These are phyloP conservation scores for Psilocybe sp. DNA, from an alignment of 768 basidiomycete genomes.

Conservation along the genomic window DNA sequence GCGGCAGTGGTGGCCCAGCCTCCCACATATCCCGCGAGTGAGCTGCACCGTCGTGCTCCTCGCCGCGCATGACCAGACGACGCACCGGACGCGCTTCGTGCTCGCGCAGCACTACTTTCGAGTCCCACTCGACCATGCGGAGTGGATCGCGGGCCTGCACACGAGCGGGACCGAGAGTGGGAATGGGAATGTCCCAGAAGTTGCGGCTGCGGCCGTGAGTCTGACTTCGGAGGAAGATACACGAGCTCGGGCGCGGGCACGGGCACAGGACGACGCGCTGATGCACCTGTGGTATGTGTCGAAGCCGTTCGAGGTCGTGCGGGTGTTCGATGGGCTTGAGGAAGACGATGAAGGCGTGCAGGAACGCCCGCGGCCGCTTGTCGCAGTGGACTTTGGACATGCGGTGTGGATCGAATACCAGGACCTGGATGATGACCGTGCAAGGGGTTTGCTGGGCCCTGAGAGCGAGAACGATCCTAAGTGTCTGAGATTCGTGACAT, in stretches of 20 bases:
- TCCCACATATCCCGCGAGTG: constrained; percentile 59
- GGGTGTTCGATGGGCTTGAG: constrained; percentile 50
- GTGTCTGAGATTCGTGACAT: constrained; percentile 67
- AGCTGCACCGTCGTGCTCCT: constrained; percentile 74
- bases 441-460: constrained; percentile 18
- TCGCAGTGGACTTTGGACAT: constrained; percentile 87
- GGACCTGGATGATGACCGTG: constrained; percentile 12
- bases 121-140: constrained; percentile 49
- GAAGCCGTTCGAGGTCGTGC: constrained; percentile 69
- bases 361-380: constrained; percentile 62
- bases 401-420: constrained; percentile 77
- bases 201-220: neutral
- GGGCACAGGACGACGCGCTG: constrained; percentile 49
- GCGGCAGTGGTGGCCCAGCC: constrained; percentile 77
- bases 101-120: constrained; percentile 76
- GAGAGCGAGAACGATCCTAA: constrained; percentile 36
- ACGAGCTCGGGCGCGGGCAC: neutral
- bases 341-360: constrained; percentile 34
- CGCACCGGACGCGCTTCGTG: constrained; percentile 59
- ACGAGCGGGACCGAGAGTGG: constrained; percentile 11
- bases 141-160: constrained; percentile 25
- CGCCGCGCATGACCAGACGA: constrained; percentile 57
- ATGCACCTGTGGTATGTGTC: constrained; percentile 72
- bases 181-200: neutral
- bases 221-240: neutral